Base-by-base conservation (phyloP, 768 basidiomycete species). In the Grammothele lineata region DNA sequence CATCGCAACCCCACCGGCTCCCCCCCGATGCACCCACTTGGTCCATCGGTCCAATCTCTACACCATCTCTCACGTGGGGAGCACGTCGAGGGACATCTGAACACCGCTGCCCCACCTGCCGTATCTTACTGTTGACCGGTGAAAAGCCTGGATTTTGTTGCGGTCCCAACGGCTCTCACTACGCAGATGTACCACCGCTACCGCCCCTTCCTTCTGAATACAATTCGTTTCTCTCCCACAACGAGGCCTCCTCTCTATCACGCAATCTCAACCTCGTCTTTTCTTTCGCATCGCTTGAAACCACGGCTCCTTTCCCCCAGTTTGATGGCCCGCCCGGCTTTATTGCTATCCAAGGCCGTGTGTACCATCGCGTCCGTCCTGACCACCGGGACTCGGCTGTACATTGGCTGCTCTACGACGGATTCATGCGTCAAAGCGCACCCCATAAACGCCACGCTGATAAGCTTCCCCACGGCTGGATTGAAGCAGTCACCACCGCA, bases 381-480 rank as follows among this genome's bases (percentile, higher is more conserved):
- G 51, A 42, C 10, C 64, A 65, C 37, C 10, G 49, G 0, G 51
- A 57, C 34, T 67, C 63, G 1, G 61, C 58, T 2, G 50, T 68
- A 4, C 54, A 56, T 2, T 69, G 68, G 68, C 48, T 69, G 6
- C 40, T 69, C 4, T 65, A 66, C 43, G 64, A 69, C 38, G 62
- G 62, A 1, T 62, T 65, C 36, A 51, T 46, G 26, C 45, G 37
- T 18, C n/a, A 42, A 5, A 18, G 35, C 3, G 43, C 24, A 24
- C 10, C 44, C 3, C 34, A 39, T 25, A 14, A 15, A 12, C 11
- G n/a, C 18, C 14, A 23, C 27, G n/a, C 22, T n/a, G 17, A 18
- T 18, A 37, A 12, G 4, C 44, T 45, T n/a, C 25, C 56, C 1
- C 15, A n/a, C 6, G 26, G 17, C 1, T 60, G 58, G 59, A 52